Percentiles rank a stretch among this genome's conserved stretches.
Conservation (phyloP, 139 green algal genomes). For the Picocystis salinarum region DNA sequence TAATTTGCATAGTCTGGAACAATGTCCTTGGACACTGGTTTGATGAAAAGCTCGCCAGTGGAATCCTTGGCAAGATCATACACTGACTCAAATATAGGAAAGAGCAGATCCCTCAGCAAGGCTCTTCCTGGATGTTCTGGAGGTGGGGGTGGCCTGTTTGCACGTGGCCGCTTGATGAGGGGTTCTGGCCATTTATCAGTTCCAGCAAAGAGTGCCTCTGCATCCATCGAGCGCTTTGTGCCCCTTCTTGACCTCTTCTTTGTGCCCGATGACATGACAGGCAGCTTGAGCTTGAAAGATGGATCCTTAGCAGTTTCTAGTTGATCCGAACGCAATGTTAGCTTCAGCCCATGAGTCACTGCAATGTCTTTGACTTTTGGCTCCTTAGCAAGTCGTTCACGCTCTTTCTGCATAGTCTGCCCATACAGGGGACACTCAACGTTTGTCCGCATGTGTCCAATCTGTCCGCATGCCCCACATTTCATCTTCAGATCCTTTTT, state of each 20-base stretch:
- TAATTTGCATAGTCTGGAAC: constrained; percentile 28
- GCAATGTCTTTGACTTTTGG: neutral
- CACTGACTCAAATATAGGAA: neutral
- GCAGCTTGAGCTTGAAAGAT: constrained; percentile 5
- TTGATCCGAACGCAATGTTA: neutral
- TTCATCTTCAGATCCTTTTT: constrained; percentile 6
- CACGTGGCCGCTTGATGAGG: no score
- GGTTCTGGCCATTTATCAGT: no score
- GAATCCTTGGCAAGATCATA: constrained; percentile 1
- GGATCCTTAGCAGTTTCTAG: neutral
- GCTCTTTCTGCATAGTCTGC: constrained; percentile 5
- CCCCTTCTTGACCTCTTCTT: no score
- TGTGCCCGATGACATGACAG: neutral
- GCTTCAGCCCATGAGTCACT: neutral
- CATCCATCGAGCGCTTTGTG: no score
- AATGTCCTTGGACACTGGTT: constrained; percentile 8
- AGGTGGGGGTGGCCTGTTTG: no score
- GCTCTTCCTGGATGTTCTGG: no score
- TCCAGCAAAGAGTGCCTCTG: no score
- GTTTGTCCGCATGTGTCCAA: constrained; percentile 12
- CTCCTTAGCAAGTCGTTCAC: neutral
- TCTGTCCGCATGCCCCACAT: constrained; percentile 9
- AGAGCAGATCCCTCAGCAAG: neutral
- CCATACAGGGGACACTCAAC: constrained; percentile 7
- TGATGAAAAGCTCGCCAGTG: neutral